These are phyloP conservation scores for Macadamia integrifolia DNA, from an alignment of 164 flowering plant species.

Conservation along the genomic window DNA sequence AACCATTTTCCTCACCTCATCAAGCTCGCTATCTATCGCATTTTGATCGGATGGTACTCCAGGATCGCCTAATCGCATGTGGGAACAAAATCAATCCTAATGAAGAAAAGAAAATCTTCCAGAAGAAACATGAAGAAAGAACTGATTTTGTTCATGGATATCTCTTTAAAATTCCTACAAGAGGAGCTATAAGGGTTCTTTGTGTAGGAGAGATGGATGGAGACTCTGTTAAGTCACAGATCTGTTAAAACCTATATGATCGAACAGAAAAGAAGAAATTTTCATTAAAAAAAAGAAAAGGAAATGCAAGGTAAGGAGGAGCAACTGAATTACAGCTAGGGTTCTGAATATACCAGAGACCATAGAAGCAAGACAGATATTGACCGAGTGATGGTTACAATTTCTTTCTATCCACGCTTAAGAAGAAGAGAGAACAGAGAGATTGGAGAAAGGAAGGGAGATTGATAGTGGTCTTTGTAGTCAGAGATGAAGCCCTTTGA, in stretches of 20 bases:
- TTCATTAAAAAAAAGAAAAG: background rate
- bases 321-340: constrained; percentile 44
- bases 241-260: background rate
- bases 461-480: no score
- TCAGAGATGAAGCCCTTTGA: no score
- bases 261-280: background rate
- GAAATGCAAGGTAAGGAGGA: background rate
- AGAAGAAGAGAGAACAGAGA: no score
- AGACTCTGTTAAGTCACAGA: background rate
- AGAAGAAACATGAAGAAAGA: background rate
- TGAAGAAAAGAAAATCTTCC: background rate
- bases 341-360: constrained; percentile 37
- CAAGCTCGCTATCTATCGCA: constrained; percentile 11
- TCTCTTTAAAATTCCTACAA: background rate
- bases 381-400: constrained; percentile 25
- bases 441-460: no score
- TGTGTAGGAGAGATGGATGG: background rate
- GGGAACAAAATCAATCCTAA: constrained; percentile 11
- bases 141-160: background rate
- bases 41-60: constrained; percentile 11
- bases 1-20: constrained; percentile 14
- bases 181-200: background rate
- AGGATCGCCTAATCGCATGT: constrained; percentile 9
- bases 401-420: constrained; percentile 1
- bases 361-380: constrained; percentile 25